A percentile compares a stretch with the other conserved stretches of the same genome.
These are phyloP conservation scores for Sindora glabra DNA, from an alignment of 306 rosid genomes.

Conservation along the genomic window DNA sequence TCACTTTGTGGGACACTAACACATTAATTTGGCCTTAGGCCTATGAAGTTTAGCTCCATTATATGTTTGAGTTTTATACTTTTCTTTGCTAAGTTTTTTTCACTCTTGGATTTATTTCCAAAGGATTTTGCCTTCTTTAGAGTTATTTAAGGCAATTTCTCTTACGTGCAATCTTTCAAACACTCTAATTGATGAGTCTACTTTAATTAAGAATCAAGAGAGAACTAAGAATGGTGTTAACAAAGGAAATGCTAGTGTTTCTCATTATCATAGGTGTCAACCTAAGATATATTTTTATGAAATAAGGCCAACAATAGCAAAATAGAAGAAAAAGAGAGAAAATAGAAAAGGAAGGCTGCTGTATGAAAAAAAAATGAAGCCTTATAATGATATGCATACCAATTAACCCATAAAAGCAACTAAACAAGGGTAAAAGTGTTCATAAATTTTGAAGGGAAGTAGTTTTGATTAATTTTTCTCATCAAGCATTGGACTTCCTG, in stretches of 20 bases:
- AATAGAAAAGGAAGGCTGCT: too few relatives aligned
- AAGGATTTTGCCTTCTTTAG: slow-evolving; percentile 64
- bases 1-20: too few relatives aligned
- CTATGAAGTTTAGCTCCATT: background rate
- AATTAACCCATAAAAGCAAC: too few relatives aligned
- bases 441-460: too few relatives aligned
- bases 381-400: too few relatives aligned
- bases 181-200: slow-evolving; percentile 17
- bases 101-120: slow-evolving; percentile 32
- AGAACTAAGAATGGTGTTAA: slow-evolving; percentile 20
- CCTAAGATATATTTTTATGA: too few relatives aligned
- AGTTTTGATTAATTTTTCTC: too few relatives aligned
- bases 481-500: too few relatives aligned
- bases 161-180: slow-evolving; percentile 34
- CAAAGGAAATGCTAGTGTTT: slow-evolving; percentile 19
- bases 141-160: slow-evolving; percentile 47
- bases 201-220: slow-evolving; percentile 25
- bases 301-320: too few relatives aligned
- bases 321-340: too few relatives aligned
- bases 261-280: slow-evolving; percentile 34
- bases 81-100: slow-evolving; percentile 16
- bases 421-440: too few relatives aligned
- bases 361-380: too few relatives aligned
- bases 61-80: background rate
- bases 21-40: background rate